Evolutionary conservation across 352 stramenopile species (phyloP).

Genomic region (Globisporangium radiosum): DNA sequence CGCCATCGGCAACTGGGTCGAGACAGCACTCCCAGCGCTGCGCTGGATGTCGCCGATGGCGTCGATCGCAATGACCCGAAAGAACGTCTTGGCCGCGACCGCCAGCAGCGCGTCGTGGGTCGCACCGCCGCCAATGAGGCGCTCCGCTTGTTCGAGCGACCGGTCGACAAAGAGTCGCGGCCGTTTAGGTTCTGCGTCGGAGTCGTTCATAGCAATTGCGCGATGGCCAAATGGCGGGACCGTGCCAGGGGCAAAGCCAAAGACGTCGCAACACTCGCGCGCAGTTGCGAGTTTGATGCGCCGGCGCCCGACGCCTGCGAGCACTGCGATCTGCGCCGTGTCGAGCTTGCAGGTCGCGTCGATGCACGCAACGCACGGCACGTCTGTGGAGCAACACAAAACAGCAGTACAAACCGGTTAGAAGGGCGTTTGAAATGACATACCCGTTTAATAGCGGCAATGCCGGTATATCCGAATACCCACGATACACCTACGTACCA

Average conservation of each 20-base stretch:
- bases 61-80: constrained; percentile 33
- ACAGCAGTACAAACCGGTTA: neutral
- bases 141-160: constrained; percentile 25
- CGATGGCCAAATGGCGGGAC: constrained; percentile 55
- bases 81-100: constrained; percentile 33
- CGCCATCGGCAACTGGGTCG: neutral
- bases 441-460: too few relatives aligned
- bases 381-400: constrained; percentile 19
- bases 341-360: constrained; percentile 60
- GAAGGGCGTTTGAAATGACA: neutral
- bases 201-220: neutral
- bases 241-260: constrained; percentile 58
- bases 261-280: constrained; percentile 49
- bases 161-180: constrained; percentile 33
- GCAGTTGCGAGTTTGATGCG: constrained; percentile 64
- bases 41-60: constrained; percentile 37
- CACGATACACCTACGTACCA: constrained; percentile 20
- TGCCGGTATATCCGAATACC: too few relatives aligned
- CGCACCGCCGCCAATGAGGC: constrained; percentile 39
- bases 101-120: constrained; percentile 36
- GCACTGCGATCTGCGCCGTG: constrained; percentile 36
- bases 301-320: constrained; percentile 46
- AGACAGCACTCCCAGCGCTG: constrained; percentile 16
- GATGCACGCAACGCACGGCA: constrained; percentile 52
- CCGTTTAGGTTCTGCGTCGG: too few relatives aligned